phyloP scores from a whole-genome alignment of 352 stramenopile species.

The Phytophthora cactorum region DNA sequence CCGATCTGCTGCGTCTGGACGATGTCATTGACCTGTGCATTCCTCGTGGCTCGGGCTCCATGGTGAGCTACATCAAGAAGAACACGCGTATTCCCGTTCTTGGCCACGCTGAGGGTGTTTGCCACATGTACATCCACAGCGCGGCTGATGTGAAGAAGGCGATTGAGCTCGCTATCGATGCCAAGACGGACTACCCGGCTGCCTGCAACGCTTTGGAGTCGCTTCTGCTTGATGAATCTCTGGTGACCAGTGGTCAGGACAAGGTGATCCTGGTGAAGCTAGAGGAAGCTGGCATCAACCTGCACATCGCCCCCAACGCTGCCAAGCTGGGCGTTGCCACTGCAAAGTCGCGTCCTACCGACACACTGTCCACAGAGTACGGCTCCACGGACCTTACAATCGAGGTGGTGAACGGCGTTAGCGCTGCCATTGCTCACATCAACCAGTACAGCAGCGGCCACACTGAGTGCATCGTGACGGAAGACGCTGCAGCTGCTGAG shows the following conservation, averaged over 20 bases:
- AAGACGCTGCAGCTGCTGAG: constrained; percentile 80
- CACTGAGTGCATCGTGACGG: constrained; percentile 97
- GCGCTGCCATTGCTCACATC: constrained; percentile 95
- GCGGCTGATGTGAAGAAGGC: constrained; percentile 90
- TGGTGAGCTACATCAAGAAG: constrained; percentile 98
- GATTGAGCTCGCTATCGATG: constrained; percentile 93
- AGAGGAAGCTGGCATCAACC: constrained; percentile 91
- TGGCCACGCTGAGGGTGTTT: constrained; percentile 98
- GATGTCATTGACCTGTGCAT: constrained; percentile 99
- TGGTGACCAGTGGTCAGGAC: constrained; percentile 78
- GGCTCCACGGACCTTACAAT: constrained; percentile 94
- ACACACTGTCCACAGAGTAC: constrained; percentile 94
- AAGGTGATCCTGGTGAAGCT: constrained; percentile 85
- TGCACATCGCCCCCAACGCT: constrained; percentile 92
- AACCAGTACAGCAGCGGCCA: constrained; percentile 96
- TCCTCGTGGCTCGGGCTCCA: constrained; percentile 94
- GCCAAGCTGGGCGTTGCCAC: constrained; percentile 74
- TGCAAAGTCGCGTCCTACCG: constrained; percentile 71
- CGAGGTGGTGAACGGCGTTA: constrained; percentile 91
- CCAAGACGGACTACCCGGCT: constrained; percentile 98
- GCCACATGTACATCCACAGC: constrained; percentile 97
- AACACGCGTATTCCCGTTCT: constrained; percentile 98
- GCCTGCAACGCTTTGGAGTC: constrained; percentile 99
- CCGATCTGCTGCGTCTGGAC: constrained; percentile 94
- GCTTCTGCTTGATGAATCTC: constrained; percentile 93